Percentiles rank a stretch among this genome's conserved stretches.
Evolutionary conservation across 2,329 filamentous ascomycete genomes (phyloP).

Genomic region (Verticillium tricorpus): DNA sequence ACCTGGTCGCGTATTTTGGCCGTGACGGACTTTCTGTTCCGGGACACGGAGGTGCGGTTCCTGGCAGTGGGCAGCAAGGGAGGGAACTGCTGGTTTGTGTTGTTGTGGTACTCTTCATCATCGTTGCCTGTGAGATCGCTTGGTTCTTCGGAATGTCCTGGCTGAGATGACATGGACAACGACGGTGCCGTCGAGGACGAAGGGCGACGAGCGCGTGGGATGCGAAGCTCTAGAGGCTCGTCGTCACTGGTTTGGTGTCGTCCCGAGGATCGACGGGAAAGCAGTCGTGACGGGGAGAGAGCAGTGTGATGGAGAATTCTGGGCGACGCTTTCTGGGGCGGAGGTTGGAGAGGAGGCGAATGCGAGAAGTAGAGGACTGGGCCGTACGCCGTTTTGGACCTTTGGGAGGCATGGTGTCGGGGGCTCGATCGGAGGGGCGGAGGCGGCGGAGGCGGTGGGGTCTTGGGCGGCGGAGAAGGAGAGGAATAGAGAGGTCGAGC

Average conservation of each 20-base stretch:
- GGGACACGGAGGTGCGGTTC: background rate
- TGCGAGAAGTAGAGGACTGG: too few relatives aligned
- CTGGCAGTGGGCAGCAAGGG: constrained; percentile 10
- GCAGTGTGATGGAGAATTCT: too few relatives aligned
- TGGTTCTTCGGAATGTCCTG: background rate
- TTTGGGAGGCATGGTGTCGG: background rate
- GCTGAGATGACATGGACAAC: background rate
- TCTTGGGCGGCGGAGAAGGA: background rate
- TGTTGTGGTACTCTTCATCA: background rate
- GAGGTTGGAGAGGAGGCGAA: too few relatives aligned
- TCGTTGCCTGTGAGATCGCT: background rate
- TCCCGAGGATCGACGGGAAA: too few relatives aligned
- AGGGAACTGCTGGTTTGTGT: constrained; percentile 2
- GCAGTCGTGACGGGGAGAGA: too few relatives aligned
- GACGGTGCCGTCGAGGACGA: background rate
- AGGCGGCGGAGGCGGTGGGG: background rate
- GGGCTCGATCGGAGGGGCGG: background rate
- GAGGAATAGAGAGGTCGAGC: background rate
- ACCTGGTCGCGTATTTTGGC: constrained; percentile 29
- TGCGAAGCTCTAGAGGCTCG: background rate
- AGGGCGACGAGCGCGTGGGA: background rate
- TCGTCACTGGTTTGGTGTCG: constrained; percentile 1
- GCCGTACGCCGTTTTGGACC: background rate
- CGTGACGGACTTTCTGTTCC: constrained; percentile 12
- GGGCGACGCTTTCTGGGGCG: too few relatives aligned